These are phyloP conservation scores for Corylus avellana DNA, from an alignment of 306 rosid genomes.

Conservation along the genomic window DNA sequence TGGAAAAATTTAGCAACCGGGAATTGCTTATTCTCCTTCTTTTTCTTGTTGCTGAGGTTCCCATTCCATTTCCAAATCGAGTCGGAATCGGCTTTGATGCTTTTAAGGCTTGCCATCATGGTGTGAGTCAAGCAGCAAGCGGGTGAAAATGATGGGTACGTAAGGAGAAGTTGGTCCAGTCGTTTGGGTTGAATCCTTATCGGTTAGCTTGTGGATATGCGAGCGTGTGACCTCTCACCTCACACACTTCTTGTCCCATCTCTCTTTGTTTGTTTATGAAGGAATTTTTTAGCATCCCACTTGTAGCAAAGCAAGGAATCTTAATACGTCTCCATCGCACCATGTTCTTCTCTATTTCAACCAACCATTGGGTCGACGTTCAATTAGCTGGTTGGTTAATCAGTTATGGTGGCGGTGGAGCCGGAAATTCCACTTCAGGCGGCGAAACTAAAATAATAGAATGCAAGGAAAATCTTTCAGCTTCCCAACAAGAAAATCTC, in stretches of 20 bases:
- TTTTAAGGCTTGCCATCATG: neutral
- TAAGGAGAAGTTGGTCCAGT: neutral
- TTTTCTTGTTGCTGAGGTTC: slow-evolving; percentile 4
- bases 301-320: neutral
- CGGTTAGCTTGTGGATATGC: neutral
- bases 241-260: neutral
- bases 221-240: neutral
- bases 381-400: no score
- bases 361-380: no score
- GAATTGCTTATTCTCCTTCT: slow-evolving; percentile 21
- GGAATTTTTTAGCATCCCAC: neutral
- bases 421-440: no score
- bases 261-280: neutral
- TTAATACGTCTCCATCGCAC: no score
- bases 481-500: no score
- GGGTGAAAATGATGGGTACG: neutral
- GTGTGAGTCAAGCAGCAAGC: neutral
- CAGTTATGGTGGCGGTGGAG: no score
- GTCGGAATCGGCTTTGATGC: slow-evolving; percentile 25
- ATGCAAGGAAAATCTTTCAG: no score
- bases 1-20: slow-evolving; percentile 29
- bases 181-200: neutral
- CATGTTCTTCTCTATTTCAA: no score
- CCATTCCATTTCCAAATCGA: slow-evolving; percentile 43
- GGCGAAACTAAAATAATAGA: no score